Conservation (phyloP, 345 rosid species). For the Lepidium africanum region DNA sequence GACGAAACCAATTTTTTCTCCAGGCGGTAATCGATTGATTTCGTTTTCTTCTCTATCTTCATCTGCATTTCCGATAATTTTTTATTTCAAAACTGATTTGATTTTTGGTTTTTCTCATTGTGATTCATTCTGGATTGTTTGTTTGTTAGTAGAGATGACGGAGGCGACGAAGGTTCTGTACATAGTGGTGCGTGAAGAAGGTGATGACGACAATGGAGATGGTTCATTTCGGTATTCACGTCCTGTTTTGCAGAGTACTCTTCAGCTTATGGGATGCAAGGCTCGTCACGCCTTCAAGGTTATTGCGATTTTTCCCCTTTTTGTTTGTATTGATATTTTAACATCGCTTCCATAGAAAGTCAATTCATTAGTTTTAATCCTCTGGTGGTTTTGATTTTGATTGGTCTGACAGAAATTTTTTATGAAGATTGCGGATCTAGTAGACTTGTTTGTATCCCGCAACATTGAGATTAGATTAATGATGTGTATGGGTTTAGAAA, state of each 20-base stretch:
- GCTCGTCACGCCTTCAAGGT: conserved; percentile 99
- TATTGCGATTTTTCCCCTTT: background rate
- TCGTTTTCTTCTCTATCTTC: background rate
- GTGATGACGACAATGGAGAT: conserved; percentile 31
- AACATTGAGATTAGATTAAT: background rate
- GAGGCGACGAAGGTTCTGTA: conserved; percentile 67
- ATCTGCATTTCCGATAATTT: conserved; percentile 5
- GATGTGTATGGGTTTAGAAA: conserved; percentile 6
- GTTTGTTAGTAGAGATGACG: conserved; percentile 36
- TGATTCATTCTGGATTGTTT: background rate
- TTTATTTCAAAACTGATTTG: background rate
- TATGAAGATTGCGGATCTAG: background rate
- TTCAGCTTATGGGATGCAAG: conserved; percentile 98
- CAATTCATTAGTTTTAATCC: background rate
- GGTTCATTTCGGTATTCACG: conserved; percentile 80
- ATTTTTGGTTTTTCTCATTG: background rate
- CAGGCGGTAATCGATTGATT: background rate
- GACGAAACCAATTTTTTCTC: background rate
- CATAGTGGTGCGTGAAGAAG: conserved; percentile 65
- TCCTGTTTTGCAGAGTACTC: conserved; percentile 85
- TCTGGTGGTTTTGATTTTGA: background rate
- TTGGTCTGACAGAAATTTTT: background rate
- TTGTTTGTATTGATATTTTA: background rate
- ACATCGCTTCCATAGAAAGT: background rate
- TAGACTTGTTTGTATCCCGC: background rate